Evolutionary conservation across 2,329 filamentous ascomycete species (phyloP).

Genomic region (Dichotomopilus funicola): DNA sequence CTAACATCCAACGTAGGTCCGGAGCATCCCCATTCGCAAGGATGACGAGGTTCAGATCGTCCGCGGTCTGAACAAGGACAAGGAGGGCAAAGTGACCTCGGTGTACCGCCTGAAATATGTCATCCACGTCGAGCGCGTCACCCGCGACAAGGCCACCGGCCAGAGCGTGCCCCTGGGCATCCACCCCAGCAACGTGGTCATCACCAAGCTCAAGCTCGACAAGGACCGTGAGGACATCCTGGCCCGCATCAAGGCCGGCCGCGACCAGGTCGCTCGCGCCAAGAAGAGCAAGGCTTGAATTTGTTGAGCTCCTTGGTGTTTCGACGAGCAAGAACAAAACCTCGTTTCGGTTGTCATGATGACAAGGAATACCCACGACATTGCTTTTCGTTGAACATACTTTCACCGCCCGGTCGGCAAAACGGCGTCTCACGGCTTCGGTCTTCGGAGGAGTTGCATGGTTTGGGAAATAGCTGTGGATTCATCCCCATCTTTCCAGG

Average conservation of each 20-base stretch:
- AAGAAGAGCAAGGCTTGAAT: slow-evolving; percentile 45
- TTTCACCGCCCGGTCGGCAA: slow-evolving; percentile 10
- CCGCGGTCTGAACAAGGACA: slow-evolving; percentile 92
- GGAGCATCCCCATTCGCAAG: slow-evolving; percentile 94
- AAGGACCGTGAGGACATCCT: slow-evolving; percentile 88
- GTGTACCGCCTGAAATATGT: slow-evolving; percentile 98
- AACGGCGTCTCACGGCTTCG: slow-evolving; percentile 24
- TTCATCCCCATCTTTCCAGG: slow-evolving; percentile 10
- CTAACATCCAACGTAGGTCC: slow-evolving; percentile 53
- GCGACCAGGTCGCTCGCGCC: slow-evolving; percentile 68
- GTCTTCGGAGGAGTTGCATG: slow-evolving; percentile 18
- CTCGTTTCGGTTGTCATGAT: slow-evolving; percentile 13
- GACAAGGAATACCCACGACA: slow-evolving; percentile 12
- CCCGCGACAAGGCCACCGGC: slow-evolving; percentile 95
- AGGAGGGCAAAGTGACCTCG: slow-evolving; percentile 95
- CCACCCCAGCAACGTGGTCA: slow-evolving; percentile 93
- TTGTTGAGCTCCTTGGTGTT: slow-evolving; percentile 5
- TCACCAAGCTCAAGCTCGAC: slow-evolving; percentile 98
- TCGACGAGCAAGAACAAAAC: slow-evolving; percentile 15
- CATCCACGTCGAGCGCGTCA: slow-evolving; percentile 94
- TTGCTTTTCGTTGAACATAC: slow-evolving; percentile 10
- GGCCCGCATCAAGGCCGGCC: slow-evolving; percentile 74
- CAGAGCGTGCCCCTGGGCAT: slow-evolving; percentile 92
- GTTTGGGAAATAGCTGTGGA: slow-evolving; percentile 23
- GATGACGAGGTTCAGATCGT: slow-evolving; percentile 92